These are phyloP conservation scores for Warburgia ugandensis DNA, from an alignment of 164 flowering plant genomes.

Conservation along the genomic window DNA sequence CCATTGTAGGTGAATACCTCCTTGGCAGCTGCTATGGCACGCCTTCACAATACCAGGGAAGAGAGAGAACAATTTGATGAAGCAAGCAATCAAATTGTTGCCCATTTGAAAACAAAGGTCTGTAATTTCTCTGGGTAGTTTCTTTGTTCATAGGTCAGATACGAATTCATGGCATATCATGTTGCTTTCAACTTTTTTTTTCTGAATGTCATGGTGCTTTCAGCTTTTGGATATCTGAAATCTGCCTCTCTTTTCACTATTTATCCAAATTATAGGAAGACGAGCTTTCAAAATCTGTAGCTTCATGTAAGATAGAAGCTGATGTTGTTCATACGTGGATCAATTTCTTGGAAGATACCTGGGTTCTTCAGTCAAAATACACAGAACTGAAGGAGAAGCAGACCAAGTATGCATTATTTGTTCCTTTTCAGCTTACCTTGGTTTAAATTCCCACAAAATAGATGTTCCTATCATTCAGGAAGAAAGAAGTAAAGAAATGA, in stretches of 20 bases:
- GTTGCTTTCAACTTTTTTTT: too few relatives aligned
- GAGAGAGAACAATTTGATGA: slow-evolving; percentile 85
- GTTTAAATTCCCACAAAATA: too few relatives aligned
- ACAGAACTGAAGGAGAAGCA: slow-evolving; percentile 63
- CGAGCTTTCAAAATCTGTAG: slow-evolving; percentile 71
- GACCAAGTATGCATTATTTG: slow-evolving; percentile 39
- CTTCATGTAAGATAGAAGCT: slow-evolving; percentile 60
- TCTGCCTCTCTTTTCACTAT: slow-evolving; percentile 2
- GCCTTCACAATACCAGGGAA: slow-evolving; percentile 70
- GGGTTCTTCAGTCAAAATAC: slow-evolving; percentile 67
- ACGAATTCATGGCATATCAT: too few relatives aligned
- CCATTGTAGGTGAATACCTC: slow-evolving; percentile 50
- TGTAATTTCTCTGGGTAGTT: too few relatives aligned
- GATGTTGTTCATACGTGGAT: slow-evolving; percentile 83
- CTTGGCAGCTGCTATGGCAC: slow-evolving; percentile 51
- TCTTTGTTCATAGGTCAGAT: too few relatives aligned
- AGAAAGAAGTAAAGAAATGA: too few relatives aligned
- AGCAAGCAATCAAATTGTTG: slow-evolving; percentile 70
- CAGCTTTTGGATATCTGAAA: slow-evolving; percentile 1
- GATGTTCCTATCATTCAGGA: too few relatives aligned
- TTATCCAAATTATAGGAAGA: slow-evolving; percentile 52
- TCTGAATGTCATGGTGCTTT: too few relatives aligned
- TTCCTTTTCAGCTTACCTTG: too few relatives aligned
- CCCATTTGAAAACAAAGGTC: slow-evolving; percentile 70
- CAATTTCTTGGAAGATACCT: slow-evolving; percentile 90